Evolutionary conservation across 768 basidiomycete species (phyloP).

Genomic region (Dentipellis sp.): DNA sequence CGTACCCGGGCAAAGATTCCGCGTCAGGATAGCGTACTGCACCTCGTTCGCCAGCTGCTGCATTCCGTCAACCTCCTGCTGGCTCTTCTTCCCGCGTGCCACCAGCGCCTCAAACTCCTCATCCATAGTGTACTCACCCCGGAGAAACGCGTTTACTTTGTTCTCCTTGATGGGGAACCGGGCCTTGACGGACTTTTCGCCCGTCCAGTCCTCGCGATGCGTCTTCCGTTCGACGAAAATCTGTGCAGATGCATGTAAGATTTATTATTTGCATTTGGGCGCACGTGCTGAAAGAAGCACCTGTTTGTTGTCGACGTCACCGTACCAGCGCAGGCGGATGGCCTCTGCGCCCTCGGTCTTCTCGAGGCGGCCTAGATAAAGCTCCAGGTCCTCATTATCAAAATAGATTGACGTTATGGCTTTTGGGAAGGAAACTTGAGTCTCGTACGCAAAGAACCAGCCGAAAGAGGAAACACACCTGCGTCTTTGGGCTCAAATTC

Average conservation of each 20-base stretch:
- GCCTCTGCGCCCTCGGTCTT: slow-evolving; percentile 99
- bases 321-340: slow-evolving; percentile 95
- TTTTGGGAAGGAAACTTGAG: slow-evolving; percentile 21
- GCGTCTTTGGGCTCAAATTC: slow-evolving; percentile 83
- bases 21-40: slow-evolving; percentile 81
- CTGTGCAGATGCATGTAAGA: slow-evolving; percentile 24
- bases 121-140: slow-evolving; percentile 89
- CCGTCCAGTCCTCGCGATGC: slow-evolving; percentile 98
- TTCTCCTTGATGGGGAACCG: slow-evolving; percentile 94
- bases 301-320: slow-evolving; percentile 73
- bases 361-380: slow-evolving; percentile 93
- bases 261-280: neutral
- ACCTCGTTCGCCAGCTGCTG: slow-evolving; percentile 96
- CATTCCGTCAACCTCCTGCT: slow-evolving; percentile 87
- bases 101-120: slow-evolving; percentile 82
- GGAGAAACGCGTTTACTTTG: slow-evolving; percentile 83
- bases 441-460: neutral
- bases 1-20: slow-evolving; percentile 76
- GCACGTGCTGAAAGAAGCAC: slow-evolving; percentile 31
- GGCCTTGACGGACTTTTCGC: slow-evolving; percentile 97
- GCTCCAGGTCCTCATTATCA: slow-evolving; percentile 89
- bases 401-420: slow-evolving; percentile 98
- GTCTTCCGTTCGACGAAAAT: slow-evolving; percentile 88
- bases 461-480: slow-evolving; percentile 30
- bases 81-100: slow-evolving; percentile 86